Percentiles rank a stretch among this genome's conserved stretches.
phyloP scores from a whole-genome alignment of 768 basidiomycete genomes.

The Mycena haematopus region DNA sequence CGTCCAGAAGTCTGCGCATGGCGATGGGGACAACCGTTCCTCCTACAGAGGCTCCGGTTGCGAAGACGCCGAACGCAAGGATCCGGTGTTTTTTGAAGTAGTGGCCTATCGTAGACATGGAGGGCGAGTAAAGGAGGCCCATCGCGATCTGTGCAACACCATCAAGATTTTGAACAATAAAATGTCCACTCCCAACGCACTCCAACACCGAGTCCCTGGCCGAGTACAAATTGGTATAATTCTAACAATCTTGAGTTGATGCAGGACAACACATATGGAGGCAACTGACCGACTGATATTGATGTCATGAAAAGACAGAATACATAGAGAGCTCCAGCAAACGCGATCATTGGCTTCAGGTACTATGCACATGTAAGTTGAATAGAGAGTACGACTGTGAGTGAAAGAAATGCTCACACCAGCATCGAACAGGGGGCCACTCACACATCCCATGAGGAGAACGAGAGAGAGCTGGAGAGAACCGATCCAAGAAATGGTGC shows the following conservation, averaged over 20 bases:
- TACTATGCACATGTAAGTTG: constrained; percentile 9
- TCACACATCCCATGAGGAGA: constrained; percentile 28
- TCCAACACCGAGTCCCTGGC: neutral
- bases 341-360: constrained; percentile 27
- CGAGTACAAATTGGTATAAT: neutral
- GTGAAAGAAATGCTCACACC: constrained; percentile 8
- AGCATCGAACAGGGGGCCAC: constrained; percentile 29
- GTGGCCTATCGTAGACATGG: neutral
- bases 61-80: neutral
- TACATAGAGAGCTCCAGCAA: neutral
- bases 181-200: neutral
- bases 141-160: neutral
- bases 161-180: neutral
- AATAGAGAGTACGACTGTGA: neutral
- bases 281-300: neutral
- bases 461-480: constrained; percentile 32
- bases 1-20: neutral
- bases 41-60: neutral
- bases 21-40: neutral
- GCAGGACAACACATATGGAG: neutral
- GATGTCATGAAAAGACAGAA: neutral
- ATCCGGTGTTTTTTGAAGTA: neutral
- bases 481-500: constrained; percentile 34
- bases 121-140: neutral
- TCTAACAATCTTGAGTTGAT: neutral